Conservation (phyloP, 2,329 filamentous ascomycete species). For the Hypoxylon sp. region DNA sequence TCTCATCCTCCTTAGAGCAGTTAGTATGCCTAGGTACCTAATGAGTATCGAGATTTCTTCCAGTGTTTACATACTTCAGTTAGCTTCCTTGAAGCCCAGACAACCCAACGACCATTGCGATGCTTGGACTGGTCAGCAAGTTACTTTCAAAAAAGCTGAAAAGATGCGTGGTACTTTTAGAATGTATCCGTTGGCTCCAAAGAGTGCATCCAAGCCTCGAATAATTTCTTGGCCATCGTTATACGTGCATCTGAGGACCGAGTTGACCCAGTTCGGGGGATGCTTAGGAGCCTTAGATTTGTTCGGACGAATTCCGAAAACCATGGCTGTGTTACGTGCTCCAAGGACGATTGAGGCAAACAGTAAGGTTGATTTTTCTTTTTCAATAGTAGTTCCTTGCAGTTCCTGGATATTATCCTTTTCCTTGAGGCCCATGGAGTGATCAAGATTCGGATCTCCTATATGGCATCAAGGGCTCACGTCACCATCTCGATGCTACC, state of each 20-base stretch:
- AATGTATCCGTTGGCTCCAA: constrained; percentile 8
- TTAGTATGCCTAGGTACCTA: neutral
- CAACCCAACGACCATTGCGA: constrained; percentile 25
- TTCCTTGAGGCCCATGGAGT: neutral
- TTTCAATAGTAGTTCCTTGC: neutral
- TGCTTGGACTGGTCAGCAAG: constrained; percentile 15
- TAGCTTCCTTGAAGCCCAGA: constrained; percentile 22
- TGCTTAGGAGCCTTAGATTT: constrained; percentile 1
- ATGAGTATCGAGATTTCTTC: neutral
- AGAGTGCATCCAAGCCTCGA: constrained; percentile 13
- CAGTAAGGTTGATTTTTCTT: neutral
- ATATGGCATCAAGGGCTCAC: neutral
- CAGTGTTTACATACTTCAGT: constrained; percentile 9
- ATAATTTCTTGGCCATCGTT: constrained; percentile 16
- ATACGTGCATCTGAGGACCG: constrained; percentile 21
- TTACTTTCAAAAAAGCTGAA: neutral
- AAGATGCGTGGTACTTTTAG: constrained; percentile 19
- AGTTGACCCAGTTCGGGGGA: constrained; percentile 12
- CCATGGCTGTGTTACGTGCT: neutral
- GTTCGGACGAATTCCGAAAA: neutral
- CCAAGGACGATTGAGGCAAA: neutral
- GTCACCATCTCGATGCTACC: constrained; percentile 7
- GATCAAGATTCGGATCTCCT: neutral
- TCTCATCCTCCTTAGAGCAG: constrained; percentile 22
- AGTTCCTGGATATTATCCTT: neutral